These are phyloP conservation scores for Melaleuca alternifolia DNA, from an alignment of 345 rosid species.

Conservation along the genomic window DNA sequence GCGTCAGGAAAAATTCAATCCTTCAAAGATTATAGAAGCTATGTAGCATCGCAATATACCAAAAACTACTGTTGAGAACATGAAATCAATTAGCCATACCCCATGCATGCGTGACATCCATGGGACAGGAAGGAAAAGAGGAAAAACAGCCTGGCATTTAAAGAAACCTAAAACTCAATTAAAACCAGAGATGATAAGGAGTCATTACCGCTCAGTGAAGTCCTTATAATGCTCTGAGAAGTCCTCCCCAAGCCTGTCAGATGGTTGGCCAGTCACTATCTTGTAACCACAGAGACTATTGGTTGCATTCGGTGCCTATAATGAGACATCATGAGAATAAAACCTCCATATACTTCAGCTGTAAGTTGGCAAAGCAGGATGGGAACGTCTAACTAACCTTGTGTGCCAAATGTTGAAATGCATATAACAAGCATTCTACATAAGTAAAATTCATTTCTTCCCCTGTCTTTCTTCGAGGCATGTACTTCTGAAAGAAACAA, in stretches of 20 bases:
- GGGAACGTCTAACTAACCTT: constrained; percentile 39
- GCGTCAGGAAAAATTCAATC: neutral
- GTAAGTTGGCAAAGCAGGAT: neutral
- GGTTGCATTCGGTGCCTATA: constrained; percentile 94
- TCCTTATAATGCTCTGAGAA: constrained; percentile 82
- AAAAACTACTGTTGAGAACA: neutral
- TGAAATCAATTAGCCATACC: neutral
- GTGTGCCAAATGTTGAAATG: constrained; percentile 86
- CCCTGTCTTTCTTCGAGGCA: constrained; percentile 86
- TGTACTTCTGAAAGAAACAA: constrained; percentile 56
- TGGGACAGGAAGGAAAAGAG: neutral
- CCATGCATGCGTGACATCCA: neutral
- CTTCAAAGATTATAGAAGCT: neutral
- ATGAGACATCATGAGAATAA: constrained; percentile 12
- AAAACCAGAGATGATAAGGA: neutral
- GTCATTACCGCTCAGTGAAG: constrained; percentile 67
- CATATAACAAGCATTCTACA: constrained; percentile 84
- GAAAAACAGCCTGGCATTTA: neutral
- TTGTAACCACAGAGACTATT: constrained; percentile 94
- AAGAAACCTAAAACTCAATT: neutral
- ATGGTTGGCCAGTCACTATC: constrained; percentile 96
- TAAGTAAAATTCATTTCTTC: constrained; percentile 96
- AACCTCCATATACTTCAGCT: neutral
- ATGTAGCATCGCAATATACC: neutral
- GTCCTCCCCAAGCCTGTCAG: constrained; percentile 95